Evolutionary conservation across 495 filamentous ascomycete genomes (phyloP).

Genomic region (Hyphodiscus hymeniophilus): DNA sequence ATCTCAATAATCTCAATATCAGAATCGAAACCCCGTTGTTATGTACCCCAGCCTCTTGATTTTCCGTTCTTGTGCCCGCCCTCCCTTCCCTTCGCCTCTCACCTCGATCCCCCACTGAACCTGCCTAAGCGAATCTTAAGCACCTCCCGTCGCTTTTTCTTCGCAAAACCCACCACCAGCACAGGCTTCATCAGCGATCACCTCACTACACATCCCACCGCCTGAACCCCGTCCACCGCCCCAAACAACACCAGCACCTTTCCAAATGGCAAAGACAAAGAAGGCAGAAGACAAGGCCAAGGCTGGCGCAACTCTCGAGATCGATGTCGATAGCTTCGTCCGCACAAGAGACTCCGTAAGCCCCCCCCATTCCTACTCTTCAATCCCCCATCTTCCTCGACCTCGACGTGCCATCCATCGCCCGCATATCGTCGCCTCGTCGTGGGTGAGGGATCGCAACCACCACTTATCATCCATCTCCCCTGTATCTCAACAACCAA

Average conservation of each 20-base stretch:
- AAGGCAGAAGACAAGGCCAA: constrained; percentile 34
- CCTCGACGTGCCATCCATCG: neutral
- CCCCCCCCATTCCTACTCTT: constrained; percentile 17
- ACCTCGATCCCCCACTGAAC: no score
- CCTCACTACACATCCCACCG: constrained; percentile 10
- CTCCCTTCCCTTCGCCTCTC: no score
- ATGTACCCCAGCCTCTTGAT: no score
- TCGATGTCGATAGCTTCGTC: constrained; percentile 55
- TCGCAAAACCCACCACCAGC: constrained; percentile 5
- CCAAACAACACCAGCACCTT: constrained; percentile 28
- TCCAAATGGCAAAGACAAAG: constrained; percentile 39
- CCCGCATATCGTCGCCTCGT: constrained; percentile 1
- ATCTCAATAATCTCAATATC: no score
- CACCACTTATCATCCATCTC: constrained; percentile 15
- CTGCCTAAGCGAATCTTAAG: no score
- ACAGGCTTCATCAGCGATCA: constrained; percentile 9
- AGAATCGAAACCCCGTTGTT: no score
- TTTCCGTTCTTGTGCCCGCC: no score
- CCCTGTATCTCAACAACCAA: constrained; percentile 21
- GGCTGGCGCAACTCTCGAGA: constrained; percentile 29
- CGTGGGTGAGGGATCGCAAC: neutral
- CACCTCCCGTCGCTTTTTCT: neutral
- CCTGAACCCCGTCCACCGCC: constrained; percentile 29
- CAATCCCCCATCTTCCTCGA: constrained; percentile 17
- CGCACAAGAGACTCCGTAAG: constrained; percentile 59